Evolutionary conservation across 352 stramenopile genomes (phyloP).

Genomic region (Globisporangium uncinulatum): DNA sequence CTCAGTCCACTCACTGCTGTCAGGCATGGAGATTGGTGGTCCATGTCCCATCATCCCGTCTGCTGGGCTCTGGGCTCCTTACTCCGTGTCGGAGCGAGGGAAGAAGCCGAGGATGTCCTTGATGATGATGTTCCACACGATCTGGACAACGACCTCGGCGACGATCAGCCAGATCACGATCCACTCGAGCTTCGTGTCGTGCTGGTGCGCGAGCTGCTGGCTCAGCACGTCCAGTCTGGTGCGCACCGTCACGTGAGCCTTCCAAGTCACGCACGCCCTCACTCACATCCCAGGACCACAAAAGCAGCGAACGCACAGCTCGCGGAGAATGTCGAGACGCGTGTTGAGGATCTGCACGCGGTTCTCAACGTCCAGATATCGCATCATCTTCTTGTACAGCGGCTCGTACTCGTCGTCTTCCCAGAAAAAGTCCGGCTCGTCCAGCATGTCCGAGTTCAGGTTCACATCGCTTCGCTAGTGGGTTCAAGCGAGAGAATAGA

Average conservation of each 20-base stretch:
- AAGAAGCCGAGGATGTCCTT: conserved; percentile 89
- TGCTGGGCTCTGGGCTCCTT: too few relatives aligned
- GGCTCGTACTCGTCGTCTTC: conserved; percentile 92
- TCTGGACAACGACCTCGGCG: conserved; percentile 83
- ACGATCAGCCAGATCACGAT: conserved; percentile 94
- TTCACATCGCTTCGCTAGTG: conserved; percentile 89
- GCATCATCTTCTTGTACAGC: conserved; percentile 88
- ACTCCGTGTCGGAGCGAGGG: conserved; percentile 41
- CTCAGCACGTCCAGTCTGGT: conserved; percentile 88
- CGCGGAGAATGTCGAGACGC: conserved; percentile 89
- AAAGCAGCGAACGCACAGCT: conserved; percentile 58
- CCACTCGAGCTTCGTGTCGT: conserved; percentile 90
- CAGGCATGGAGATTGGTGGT: too few relatives aligned
- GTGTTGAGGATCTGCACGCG: conserved; percentile 93
- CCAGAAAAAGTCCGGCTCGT: conserved; percentile 94
- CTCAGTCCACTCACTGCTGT: too few relatives aligned
- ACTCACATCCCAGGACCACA: not conserved
- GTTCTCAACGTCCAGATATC: conserved; percentile 92
- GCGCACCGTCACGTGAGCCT: too few relatives aligned
- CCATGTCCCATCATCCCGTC: too few relatives aligned
- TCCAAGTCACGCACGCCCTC: not conserved
- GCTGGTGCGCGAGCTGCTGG: conserved; percentile 87
- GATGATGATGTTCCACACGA: conserved; percentile 87
- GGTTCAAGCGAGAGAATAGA: too few relatives aligned
- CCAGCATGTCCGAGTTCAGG: conserved; percentile 92